Evolutionary conservation across 78 protist genomes (phyloP).

Genomic region (Speleostelium caveatum): DNA sequence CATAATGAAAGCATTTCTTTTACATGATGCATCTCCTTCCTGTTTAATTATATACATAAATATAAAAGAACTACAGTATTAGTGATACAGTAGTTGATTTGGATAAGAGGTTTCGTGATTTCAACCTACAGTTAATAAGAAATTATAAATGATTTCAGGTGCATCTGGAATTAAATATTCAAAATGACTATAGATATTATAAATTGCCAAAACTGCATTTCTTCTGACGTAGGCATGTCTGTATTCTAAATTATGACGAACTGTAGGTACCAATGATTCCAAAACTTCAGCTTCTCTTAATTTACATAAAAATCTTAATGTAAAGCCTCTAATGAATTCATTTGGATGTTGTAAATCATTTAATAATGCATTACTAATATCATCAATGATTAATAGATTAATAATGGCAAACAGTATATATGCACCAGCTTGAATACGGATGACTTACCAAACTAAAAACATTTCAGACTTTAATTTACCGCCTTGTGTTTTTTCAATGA

Average conservation of each 20-base stretch:
- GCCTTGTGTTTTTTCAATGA: constrained; percentile 90
- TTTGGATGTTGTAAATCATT: constrained; percentile 94
- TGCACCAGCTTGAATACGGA: neutral
- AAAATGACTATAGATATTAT: constrained; percentile 76
- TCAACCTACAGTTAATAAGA: constrained; percentile 66
- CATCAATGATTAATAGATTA: neutral
- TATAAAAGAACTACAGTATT: too few species aligned
- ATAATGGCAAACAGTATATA: neutral
- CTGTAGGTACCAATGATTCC: constrained; percentile 92
- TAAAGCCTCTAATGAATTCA: constrained; percentile 96
- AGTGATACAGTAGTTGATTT: too few species aligned
- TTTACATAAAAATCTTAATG: constrained; percentile 96
- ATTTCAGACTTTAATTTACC: constrained; percentile 97
- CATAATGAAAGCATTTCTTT: constrained; percentile 98
- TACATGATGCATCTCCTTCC: constrained; percentile 90
- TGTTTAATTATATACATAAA: neutral
- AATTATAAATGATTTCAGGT: constrained; percentile 91
- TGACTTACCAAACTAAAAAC: constrained; percentile 94
- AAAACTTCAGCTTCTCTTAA: constrained; percentile 93
- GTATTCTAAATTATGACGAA: constrained; percentile 91
- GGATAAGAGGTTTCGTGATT: too few species aligned
- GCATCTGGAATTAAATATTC: constrained; percentile 95
- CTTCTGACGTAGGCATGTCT: constrained; percentile 86
- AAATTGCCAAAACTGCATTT: constrained; percentile 96
- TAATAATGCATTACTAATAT: constrained; percentile 73